These are phyloP conservation scores for Cercospora citrullina DNA, from an alignment of 2,329 filamentous ascomycete genomes.

Conservation along the genomic window DNA sequence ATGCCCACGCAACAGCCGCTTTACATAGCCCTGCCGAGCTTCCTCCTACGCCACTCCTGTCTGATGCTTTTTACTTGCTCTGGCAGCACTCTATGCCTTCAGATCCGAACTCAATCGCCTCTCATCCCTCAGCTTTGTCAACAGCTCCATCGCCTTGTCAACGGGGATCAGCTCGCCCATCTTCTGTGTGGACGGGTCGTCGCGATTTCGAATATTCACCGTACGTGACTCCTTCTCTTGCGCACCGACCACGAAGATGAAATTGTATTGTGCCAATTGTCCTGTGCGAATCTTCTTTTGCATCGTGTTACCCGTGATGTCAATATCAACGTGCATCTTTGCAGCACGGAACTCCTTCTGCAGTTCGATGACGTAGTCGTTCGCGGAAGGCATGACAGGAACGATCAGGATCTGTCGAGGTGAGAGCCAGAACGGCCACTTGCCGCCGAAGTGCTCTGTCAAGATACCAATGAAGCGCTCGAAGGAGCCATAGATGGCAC, in stretches of 20 bases:
- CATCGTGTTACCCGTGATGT: slow-evolving; percentile 74
- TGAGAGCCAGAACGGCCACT: slow-evolving; percentile 87
- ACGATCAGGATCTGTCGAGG: slow-evolving; percentile 80
- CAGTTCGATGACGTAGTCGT: slow-evolving; percentile 75
- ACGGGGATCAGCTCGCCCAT: slow-evolving; percentile 62
- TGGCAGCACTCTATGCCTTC: slow-evolving; percentile 9
- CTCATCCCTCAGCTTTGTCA: slow-evolving; percentile 50
- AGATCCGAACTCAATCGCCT: slow-evolving; percentile 35
- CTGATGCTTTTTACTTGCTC: not conserved
- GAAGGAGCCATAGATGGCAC: slow-evolving; percentile 74
- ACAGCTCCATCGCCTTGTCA: slow-evolving; percentile 58
- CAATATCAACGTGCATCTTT: slow-evolving; percentile 70
- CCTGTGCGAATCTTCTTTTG: slow-evolving; percentile 87
- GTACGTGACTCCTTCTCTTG: slow-evolving; percentile 60
- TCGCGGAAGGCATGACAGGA: slow-evolving; percentile 70
- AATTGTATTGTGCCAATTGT: slow-evolving; percentile 80
- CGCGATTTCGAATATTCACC: slow-evolving; percentile 65
- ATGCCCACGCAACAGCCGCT: not conserved
- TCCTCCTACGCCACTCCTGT: not conserved
- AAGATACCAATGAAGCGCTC: slow-evolving; percentile 71
- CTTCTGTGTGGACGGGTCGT: slow-evolving; percentile 62
- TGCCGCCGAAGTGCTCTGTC: slow-evolving; percentile 80
- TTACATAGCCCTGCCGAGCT: not conserved
- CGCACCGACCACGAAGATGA: slow-evolving; percentile 71
- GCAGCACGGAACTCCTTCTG: slow-evolving; percentile 63